These are phyloP conservation scores for Rhizopus arrhizus DNA, from an alignment of 371 early-diverging fungal species.

Conservation along the genomic window DNA sequence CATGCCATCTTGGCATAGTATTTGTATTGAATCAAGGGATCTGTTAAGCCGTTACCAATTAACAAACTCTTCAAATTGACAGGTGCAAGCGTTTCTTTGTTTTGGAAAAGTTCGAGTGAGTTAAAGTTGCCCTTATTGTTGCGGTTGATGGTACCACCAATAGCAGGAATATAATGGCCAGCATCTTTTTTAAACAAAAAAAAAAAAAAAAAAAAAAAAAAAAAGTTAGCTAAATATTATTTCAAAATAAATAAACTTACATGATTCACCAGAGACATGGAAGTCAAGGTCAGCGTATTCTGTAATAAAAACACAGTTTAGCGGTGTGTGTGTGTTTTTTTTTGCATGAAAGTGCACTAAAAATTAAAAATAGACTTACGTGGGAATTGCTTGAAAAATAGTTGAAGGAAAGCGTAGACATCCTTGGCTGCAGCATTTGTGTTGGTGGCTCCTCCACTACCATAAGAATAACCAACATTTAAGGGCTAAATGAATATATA, in stretches of 20 bases:
- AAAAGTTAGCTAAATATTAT: neutral
- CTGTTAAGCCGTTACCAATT: slow-evolving; percentile 93
- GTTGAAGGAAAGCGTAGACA: slow-evolving; percentile 76
- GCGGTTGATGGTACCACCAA: slow-evolving; percentile 68
- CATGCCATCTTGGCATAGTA: slow-evolving; percentile 90
- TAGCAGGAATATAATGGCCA: slow-evolving; percentile 85
- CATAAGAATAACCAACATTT: slow-evolving; percentile 79
- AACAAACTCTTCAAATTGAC: slow-evolving; percentile 78
- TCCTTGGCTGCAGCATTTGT: slow-evolving; percentile 70
- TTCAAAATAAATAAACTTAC: slow-evolving; percentile 22
- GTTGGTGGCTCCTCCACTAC: slow-evolving; percentile 52
- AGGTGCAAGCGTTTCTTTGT: slow-evolving; percentile 47
- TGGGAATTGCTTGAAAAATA: slow-evolving; percentile 63
- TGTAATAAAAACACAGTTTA: neutral
- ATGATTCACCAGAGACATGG: slow-evolving; percentile 60
- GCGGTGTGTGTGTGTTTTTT: neutral
- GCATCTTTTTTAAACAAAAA: slow-evolving; percentile 43
- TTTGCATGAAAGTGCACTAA: no score
- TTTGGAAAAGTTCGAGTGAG: slow-evolving; percentile 33
- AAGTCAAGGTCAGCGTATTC: slow-evolving; percentile 62
- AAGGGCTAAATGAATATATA: slow-evolving; percentile 47
- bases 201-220: neutral
- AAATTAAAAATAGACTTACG: slow-evolving; percentile 14
- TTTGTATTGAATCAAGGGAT: slow-evolving; percentile 87
- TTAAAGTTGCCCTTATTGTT: slow-evolving; percentile 58